Evolutionary conservation across 2,329 filamentous ascomycete species (phyloP).

Genomic region (Claviceps lovelessii): DNA sequence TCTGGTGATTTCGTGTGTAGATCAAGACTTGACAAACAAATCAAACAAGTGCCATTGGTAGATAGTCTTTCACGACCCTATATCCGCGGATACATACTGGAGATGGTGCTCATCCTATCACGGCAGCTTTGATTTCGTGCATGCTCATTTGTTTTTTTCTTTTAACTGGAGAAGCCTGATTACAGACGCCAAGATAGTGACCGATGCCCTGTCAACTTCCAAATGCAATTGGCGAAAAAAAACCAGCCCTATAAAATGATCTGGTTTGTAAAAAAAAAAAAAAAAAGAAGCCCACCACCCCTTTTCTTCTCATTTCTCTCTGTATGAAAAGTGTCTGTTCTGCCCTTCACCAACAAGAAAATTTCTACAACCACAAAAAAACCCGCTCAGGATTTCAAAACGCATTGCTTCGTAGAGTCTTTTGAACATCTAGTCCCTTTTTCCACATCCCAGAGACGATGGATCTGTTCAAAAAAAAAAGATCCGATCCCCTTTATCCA

Average conservation of each 20-base stretch:
- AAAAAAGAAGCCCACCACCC: not conserved
- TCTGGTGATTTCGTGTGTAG: not conserved
- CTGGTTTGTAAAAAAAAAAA: conserved; percentile 21
- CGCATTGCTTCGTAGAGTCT: too few relatives aligned
- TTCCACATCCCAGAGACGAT: too few relatives aligned
- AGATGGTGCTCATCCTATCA: not conserved
- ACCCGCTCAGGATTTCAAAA: not conserved
- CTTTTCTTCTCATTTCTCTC: conserved; percentile 13
- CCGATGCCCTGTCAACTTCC: conserved; percentile 47
- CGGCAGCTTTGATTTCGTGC: conserved; percentile 13
- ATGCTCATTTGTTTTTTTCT: conserved; percentile 28
- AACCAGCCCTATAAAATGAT: conserved; percentile 33
- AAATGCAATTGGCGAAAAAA: conserved; percentile 48
- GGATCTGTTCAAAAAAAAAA: too few relatives aligned
- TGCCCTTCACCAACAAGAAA: conserved; percentile 11
- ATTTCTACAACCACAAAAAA: conserved; percentile 21
- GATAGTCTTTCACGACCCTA: too few relatives aligned
- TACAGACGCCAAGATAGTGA: conserved; percentile 52
- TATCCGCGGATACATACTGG: not conserved
- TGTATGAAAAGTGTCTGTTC: not conserved
- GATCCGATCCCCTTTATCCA: too few relatives aligned
- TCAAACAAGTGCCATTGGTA: too few relatives aligned
- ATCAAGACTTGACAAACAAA: not conserved
- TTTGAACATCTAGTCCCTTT: too few relatives aligned
- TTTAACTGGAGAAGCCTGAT: conserved; percentile 48